phyloP scores from a whole-genome alignment of 2,329 filamentous ascomycete species.

The Ophiosphaerella narmari region DNA sequence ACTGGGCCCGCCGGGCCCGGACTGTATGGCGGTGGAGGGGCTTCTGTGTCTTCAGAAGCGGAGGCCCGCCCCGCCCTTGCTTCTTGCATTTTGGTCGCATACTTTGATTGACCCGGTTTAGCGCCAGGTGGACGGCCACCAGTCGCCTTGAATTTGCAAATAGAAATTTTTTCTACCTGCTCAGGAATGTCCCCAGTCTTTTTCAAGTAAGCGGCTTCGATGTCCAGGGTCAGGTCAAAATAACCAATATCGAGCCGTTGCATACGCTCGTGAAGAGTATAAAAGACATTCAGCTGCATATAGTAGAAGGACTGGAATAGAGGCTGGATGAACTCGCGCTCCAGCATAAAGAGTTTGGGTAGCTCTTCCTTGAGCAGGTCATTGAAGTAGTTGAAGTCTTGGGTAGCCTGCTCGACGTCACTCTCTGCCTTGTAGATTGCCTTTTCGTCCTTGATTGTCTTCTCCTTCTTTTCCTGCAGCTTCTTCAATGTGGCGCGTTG shows the following conservation, averaged over 20 bases:
- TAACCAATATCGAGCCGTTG: slow-evolving; percentile 96
- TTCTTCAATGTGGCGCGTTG: slow-evolving; percentile 85
- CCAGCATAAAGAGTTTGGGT: slow-evolving; percentile 85
- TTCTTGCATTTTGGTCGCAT: slow-evolving; percentile 47
- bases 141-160: slow-evolving; percentile 89
- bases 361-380: slow-evolving; percentile 95
- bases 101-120: slow-evolving; percentile 41
- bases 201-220: slow-evolving; percentile 86
- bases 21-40: slow-evolving; percentile 49
- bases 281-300: slow-evolving; percentile 99
- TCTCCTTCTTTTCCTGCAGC: slow-evolving; percentile 96
- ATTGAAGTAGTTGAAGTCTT: slow-evolving; percentile 98
- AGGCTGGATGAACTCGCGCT: slow-evolving; percentile 92
- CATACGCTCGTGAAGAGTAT: slow-evolving; percentile 98
- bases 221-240: slow-evolving; percentile 87
- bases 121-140: slow-evolving; percentile 59
- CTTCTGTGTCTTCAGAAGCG: slow-evolving; percentile 38
- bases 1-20: slow-evolving; percentile 30
- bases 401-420: slow-evolving; percentile 86
- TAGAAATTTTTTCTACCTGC: slow-evolving; percentile 78
- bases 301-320: slow-evolving; percentile 99
- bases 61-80: slow-evolving; percentile 40
- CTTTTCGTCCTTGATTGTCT: slow-evolving; percentile 94
- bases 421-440: slow-evolving; percentile 94
- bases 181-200: slow-evolving; percentile 91